Evolutionary conservation across 345 rosid species (phyloP).

Genomic region (Brassica rapa): DNA sequence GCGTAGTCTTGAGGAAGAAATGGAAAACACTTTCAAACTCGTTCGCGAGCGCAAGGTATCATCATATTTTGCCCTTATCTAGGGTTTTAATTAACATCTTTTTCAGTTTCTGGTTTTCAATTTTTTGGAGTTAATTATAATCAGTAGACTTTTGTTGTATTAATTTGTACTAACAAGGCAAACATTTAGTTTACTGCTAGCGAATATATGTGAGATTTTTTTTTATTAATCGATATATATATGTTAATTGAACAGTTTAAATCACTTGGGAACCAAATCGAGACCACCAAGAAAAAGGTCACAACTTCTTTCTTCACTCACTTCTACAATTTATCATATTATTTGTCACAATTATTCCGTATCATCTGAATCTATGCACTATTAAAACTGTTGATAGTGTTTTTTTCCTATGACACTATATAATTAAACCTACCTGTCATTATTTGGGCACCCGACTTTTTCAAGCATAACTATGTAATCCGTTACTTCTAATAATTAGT

Average conservation of each 20-base stretch:
- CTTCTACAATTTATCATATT: not conserved
- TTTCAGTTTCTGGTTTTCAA: not conserved
- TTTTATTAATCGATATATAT: not conserved
- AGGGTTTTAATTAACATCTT: constrained; percentile 27
- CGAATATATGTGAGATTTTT: not conserved
- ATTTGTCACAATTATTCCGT: constrained; percentile 5
- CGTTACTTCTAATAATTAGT: not conserved
- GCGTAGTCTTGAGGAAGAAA: constrained; percentile 57
- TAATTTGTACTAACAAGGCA: not conserved
- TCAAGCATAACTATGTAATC: not conserved
- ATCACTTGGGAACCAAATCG: constrained; percentile 54
- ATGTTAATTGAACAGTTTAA: constrained; percentile 42
- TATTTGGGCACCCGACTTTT: not conserved
- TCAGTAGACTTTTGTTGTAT: not conserved
- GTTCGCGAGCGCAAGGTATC: constrained; percentile 70
- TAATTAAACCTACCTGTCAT: not conserved
- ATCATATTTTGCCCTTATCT: not conserved
- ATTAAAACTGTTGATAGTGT: not conserved
- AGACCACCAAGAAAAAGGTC: constrained; percentile 70
- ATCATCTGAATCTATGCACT: not conserved
- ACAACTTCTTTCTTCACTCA: constrained; percentile 2
- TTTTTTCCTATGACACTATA: not conserved
- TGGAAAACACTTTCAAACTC: constrained; percentile 47
- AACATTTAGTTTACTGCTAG: constrained; percentile 22
- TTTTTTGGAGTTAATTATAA: not conserved